Evolutionary conservation across 768 basidiomycete species (phyloP).

Genomic region (Xanthoconium stramineum): DNA sequence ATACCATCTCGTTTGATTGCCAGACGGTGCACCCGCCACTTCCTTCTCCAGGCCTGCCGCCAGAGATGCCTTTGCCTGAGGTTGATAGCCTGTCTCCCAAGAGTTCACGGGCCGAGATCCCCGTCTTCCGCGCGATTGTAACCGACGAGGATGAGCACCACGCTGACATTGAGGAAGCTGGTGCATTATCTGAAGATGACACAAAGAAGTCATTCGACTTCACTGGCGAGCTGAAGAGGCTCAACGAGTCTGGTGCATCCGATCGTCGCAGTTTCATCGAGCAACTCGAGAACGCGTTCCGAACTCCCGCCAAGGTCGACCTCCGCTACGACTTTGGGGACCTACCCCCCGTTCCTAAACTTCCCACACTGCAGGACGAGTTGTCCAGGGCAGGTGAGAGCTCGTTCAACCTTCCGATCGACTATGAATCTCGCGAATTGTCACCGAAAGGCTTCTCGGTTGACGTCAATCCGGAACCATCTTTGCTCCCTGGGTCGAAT

Average conservation of each 20-base stretch:
- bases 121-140: conserved; percentile 43
- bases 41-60: conserved; percentile 44
- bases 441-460: conserved; percentile 16
- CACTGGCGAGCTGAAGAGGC: conserved; percentile 68
- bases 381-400: conserved; percentile 21
- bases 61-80: conserved; percentile 38
- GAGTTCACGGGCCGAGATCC: conserved; percentile 25
- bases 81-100: conserved; percentile 5
- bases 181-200: conserved; percentile 51
- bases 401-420: conserved; percentile 19
- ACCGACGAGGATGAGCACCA: conserved; percentile 44
- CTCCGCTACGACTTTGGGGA: conserved; percentile 48
- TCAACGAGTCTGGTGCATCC: conserved; percentile 67
- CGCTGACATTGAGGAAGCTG: conserved; percentile 40
- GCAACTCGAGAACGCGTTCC: conserved; percentile 77
- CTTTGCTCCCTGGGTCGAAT: conserved; percentile 39
- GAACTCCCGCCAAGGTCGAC: conserved; percentile 69
- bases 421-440: conserved; percentile 16
- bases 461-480: conserved; percentile 34
- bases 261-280: conserved; percentile 77
- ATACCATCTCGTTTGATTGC: conserved; percentile 37
- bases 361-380: conserved; percentile 38
- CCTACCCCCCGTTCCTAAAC: conserved; percentile 50
- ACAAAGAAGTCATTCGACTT: conserved; percentile 85
- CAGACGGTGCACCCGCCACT: not conserved